Evolutionary conservation across 331 rosid genomes (phyloP).

Genomic region (Erythrophleum ivorense): DNA sequence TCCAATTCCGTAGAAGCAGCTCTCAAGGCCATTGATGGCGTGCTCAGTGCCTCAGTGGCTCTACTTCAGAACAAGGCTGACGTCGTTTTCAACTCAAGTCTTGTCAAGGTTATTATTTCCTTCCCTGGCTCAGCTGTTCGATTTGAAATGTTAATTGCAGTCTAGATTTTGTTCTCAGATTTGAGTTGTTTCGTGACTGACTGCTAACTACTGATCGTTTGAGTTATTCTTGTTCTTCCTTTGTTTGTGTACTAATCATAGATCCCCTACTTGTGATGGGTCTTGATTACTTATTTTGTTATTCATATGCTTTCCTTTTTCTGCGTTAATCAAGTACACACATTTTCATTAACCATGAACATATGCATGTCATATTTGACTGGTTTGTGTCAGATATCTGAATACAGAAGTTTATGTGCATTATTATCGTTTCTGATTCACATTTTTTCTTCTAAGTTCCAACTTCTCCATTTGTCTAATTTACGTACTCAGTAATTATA

Average conservation of each 20-base stretch:
- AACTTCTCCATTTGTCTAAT: not conserved
- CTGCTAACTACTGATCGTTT: not conserved
- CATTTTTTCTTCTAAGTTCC: not conserved
- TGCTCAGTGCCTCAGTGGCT: conserved; percentile 81
- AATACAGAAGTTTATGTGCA: conserved; percentile 4
- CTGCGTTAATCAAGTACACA: conserved; percentile 10
- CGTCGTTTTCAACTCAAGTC: conserved; percentile 73
- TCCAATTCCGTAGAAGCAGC: conserved; percentile 91
- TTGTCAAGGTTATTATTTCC: conserved; percentile 63
- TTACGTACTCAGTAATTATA: not conserved
- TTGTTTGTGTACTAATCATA: not conserved
- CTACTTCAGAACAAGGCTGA: conserved; percentile 92
- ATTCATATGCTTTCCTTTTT: not conserved
- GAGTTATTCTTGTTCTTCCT: not conserved
- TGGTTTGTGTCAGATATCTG: conserved; percentile 4
- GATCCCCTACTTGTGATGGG: not conserved
- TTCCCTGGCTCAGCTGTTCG: not conserved
- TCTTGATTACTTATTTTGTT: conserved; percentile 1
- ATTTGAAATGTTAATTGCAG: not conserved
- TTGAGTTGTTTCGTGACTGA: not conserved
- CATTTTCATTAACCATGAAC: conserved; percentile 5
- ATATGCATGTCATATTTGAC: not conserved
- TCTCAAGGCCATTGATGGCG: conserved; percentile 67
- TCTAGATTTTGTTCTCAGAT: not conserved
- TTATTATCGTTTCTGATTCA: not conserved